A percentile compares a stretch with the other conserved stretches of the same genome.
phyloP scores from a whole-genome alignment of 495 filamentous ascomycete species.

The Amphirosellinia nigrospora region DNA sequence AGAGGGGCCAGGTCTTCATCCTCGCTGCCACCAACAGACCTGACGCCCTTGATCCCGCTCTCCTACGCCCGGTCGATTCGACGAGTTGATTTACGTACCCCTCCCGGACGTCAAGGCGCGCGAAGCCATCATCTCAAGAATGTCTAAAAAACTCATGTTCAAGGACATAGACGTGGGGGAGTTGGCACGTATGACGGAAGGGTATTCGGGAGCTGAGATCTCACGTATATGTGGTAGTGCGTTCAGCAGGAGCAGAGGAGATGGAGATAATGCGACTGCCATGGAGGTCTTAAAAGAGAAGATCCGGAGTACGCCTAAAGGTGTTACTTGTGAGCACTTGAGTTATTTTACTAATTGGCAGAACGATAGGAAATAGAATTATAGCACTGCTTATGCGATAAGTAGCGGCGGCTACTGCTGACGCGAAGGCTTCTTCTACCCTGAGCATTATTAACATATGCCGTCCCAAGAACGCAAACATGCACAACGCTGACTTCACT shows the following conservation, averaged over 20 bases:
- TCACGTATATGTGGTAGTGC: constrained; percentile 73
- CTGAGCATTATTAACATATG: too few relatives aligned
- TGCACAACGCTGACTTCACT: too few relatives aligned
- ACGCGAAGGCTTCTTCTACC: too few relatives aligned
- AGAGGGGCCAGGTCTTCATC: constrained; percentile 80
- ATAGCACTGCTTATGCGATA: not conserved
- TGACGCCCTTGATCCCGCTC: constrained; percentile 81
- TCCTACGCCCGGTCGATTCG: constrained; percentile 87
- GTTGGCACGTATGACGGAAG: constrained; percentile 74
- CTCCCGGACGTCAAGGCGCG: constrained; percentile 79
- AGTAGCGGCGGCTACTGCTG: too few relatives aligned
- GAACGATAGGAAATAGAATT: constrained; percentile 20
- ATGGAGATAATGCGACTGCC: constrained; percentile 42
- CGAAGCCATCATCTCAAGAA: constrained; percentile 73
- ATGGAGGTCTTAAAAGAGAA: constrained; percentile 71
- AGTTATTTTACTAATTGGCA: constrained; percentile 71
- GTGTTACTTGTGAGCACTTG: constrained; percentile 72
- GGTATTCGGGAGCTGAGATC: constrained; percentile 89
- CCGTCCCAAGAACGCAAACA: too few relatives aligned
- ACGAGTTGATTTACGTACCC: constrained; percentile 88
- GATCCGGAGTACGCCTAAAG: constrained; percentile 64
- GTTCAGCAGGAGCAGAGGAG: constrained; percentile 45
- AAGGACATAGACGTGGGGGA: constrained; percentile 65
- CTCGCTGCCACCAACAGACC: constrained; percentile 96
- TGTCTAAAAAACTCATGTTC: constrained; percentile 32